phyloP scores from a whole-genome alignment of 805 yeast species.

The Lipomyces mesembrius region DNA sequence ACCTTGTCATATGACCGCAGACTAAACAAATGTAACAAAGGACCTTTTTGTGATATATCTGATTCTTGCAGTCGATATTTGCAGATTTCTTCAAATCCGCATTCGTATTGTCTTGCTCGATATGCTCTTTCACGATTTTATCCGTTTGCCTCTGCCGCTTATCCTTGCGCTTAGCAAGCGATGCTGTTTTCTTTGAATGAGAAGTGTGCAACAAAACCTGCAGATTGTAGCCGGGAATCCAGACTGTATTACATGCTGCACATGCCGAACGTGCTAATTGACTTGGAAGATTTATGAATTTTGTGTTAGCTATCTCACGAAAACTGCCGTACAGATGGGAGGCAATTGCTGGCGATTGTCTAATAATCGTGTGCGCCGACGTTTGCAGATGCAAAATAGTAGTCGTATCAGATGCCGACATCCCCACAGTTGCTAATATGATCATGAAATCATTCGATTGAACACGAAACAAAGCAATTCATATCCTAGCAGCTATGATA shows the following conservation, averaged over 20 bases:
- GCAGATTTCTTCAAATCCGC: neutral
- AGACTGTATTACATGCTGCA: slow-evolving; percentile 27
- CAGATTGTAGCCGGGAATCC: slow-evolving; percentile 34
- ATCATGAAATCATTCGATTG: neutral
- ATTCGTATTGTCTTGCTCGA: neutral
- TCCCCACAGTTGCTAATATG: neutral
- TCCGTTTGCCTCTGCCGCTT: slow-evolving; percentile 14
- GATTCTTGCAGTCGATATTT: neutral
- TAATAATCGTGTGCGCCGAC: slow-evolving; percentile 24
- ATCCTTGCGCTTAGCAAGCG: slow-evolving; percentile 8
- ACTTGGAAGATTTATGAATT: slow-evolving; percentile 19
- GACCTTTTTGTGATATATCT: neutral
- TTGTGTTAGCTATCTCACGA: slow-evolving; percentile 15
- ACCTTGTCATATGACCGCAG: slow-evolving; percentile 26
- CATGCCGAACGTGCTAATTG: slow-evolving; percentile 30
- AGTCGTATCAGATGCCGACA: slow-evolving; percentile 6
- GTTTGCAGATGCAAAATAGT: slow-evolving; percentile 24
- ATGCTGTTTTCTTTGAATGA: neutral
- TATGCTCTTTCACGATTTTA: neutral
- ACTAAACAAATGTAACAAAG: slow-evolving; percentile 27
- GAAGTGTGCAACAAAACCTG: slow-evolving; percentile 10
- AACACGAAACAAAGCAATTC: neutral
- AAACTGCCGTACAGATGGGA: slow-evolving; percentile 23
- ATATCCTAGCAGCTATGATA: neutral
- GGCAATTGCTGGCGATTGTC: slow-evolving; percentile 22